Evolutionary conservation across 2,329 filamentous ascomycete species (phyloP).

Genomic region (Orbilia ellipsospora): DNA sequence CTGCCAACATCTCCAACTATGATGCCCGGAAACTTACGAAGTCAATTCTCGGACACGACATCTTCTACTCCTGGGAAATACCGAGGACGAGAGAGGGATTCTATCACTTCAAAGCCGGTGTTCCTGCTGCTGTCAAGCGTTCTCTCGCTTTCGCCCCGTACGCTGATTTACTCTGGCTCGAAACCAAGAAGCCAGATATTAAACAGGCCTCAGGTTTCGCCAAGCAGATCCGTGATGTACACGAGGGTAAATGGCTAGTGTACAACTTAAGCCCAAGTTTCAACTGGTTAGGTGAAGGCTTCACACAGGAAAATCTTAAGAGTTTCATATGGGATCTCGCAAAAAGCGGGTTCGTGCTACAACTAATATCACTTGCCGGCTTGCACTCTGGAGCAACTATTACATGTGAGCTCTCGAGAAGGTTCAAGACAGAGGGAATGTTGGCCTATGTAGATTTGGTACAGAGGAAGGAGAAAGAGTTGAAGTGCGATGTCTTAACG

Average conservation of each 20-base stretch:
- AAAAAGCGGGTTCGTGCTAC: slow-evolving; percentile 80
- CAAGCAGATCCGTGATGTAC: slow-evolving; percentile 72
- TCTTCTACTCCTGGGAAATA: slow-evolving; percentile 90
- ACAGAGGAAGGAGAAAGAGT: slow-evolving; percentile 87
- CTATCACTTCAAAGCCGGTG: slow-evolving; percentile 88
- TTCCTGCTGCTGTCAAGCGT: slow-evolving; percentile 88
- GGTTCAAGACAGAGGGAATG: slow-evolving; percentile 93
- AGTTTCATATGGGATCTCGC: slow-evolving; percentile 98
- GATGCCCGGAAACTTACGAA: slow-evolving; percentile 77
- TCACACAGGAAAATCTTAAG: slow-evolving; percentile 81
- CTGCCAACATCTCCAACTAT: slow-evolving; percentile 63
- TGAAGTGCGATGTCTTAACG: slow-evolving; percentile 90
- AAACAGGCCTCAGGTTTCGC: slow-evolving; percentile 80
- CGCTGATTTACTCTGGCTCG: slow-evolving; percentile 95
- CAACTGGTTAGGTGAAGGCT: slow-evolving; percentile 98
- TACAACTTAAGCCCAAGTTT: slow-evolving; percentile 98
- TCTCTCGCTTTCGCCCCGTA: slow-evolving; percentile 91
- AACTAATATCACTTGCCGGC: slow-evolving; percentile 75
- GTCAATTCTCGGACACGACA: slow-evolving; percentile 60
- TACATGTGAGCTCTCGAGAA: slow-evolving; percentile 77
- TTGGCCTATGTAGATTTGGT: slow-evolving; percentile 95
- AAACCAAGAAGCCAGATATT: slow-evolving; percentile 90
- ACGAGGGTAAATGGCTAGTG: slow-evolving; percentile 85
- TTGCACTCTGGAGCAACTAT: slow-evolving; percentile 74
- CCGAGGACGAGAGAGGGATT: slow-evolving; percentile 93